Evolutionary conservation across 352 stramenopile genomes (phyloP).

Genomic region (Pythium pyrilobum): DNA sequence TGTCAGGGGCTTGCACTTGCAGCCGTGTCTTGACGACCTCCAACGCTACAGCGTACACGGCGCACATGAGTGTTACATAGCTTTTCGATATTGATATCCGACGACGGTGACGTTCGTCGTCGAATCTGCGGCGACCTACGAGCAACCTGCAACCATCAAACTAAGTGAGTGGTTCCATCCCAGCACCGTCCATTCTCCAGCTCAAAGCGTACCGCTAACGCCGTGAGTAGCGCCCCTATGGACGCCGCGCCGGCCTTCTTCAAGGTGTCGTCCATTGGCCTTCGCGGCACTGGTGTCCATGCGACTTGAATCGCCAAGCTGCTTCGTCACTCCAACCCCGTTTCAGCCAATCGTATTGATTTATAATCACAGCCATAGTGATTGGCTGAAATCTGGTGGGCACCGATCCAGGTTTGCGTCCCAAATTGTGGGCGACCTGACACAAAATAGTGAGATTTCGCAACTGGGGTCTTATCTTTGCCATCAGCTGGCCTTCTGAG

Average conservation of each 20-base stretch:
- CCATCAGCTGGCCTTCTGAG: no score
- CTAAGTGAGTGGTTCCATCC: no score
- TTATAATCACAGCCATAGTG: neutral
- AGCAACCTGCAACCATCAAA: slow-evolving; percentile 38
- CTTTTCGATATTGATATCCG: neutral
- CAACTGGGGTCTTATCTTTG: no score
- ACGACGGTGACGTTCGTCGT: neutral
- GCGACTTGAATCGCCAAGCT: neutral
- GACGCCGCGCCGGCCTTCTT: slow-evolving; percentile 66
- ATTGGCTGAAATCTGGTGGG: no score
- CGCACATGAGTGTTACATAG: slow-evolving; percentile 3
- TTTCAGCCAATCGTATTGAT: slow-evolving; percentile 1
- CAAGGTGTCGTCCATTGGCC: slow-evolving; percentile 58
- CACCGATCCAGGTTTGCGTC: no score
- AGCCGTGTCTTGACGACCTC: slow-evolving; percentile 85
- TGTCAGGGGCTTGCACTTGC: slow-evolving; percentile 63
- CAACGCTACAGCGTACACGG: slow-evolving; percentile 32
- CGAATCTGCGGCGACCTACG: slow-evolving; percentile 29
- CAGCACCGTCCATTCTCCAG: no score
- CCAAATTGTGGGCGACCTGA: no score
- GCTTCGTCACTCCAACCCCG: neutral
- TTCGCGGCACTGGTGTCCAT: neutral
- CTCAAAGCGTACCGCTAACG: slow-evolving; percentile 38
- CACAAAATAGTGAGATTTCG: no score
- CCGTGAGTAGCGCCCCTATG: slow-evolving; percentile 60